Base-by-base conservation (phyloP, 2,329 filamentous ascomycete genomes). In the Penicillium sp. region DNA sequence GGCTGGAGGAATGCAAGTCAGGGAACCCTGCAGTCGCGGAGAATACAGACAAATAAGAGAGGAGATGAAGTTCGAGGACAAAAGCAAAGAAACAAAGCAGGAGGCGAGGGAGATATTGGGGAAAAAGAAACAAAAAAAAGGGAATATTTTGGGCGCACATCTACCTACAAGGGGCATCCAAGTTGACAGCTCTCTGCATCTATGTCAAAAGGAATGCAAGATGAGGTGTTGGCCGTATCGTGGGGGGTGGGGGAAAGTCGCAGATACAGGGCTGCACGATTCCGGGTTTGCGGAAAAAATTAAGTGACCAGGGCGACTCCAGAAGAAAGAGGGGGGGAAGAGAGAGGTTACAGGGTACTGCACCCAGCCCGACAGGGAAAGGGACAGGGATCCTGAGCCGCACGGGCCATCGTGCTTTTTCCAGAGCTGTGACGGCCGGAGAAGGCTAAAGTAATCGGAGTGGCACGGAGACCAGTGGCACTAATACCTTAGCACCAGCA, bases 391-490 rank as follows among this genome's bases (percentile, higher is more conserved):
- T 43, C 39, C 60, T 48, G 37, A 36, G 43, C 51, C 52, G 61
- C 62, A 63, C 59, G 61, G 60, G 55, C 60, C 60, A 63, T 44
- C 50, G 50, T 53, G 51, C 51, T 56, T 50, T 56, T 14, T 39
- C 24, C 24, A 28, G 51, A 58, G 58, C 53, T 61, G 58, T 51
- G 51, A 57, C 49, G 52, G 37, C 53, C 53, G 60, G 52, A 40
- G 52, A 58, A 61, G 60, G 60, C 60, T 61, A 59, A 61, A 51
- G 50, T 60, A 52, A 44, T 60, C 60, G 60, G 60, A 62, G 55
- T 59, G 54, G 59, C 62, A 63, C 59, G 60, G 60, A 62, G 59
- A 60, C 58, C 56, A 63, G 60, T 59, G 56, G 47, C 59, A 64
- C 62, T 64, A 64, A 55, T 46, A 55, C 52, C 54, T 61, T 59